A percentile compares a stretch with the other conserved stretches of the same genome.
Conservation (phyloP, 495 filamentous ascomycete genomes). For the Trichoderma erinaceum region DNA sequence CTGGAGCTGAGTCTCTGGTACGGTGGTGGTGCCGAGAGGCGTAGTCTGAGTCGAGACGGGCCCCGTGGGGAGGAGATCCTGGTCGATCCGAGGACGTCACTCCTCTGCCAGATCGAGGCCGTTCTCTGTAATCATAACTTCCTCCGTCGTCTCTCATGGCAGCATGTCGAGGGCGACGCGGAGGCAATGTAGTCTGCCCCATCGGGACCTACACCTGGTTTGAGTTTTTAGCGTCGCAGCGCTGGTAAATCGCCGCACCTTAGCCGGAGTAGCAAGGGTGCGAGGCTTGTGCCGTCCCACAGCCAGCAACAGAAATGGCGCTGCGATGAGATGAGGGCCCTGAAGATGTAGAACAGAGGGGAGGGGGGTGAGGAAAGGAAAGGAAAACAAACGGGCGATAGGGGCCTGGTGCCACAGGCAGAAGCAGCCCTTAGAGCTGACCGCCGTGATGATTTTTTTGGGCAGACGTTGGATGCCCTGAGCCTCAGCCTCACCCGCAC, state of each 20-base stretch:
- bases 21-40: constrained; percentile 13
- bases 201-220: constrained; percentile 13
- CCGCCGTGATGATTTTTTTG: constrained; percentile 1
- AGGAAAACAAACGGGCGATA: neutral
- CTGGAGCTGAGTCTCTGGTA: constrained; percentile 18
- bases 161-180: constrained; percentile 15
- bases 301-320: constrained; percentile 1
- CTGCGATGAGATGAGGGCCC: neutral
- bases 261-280: constrained; percentile 12
- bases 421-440: neutral
- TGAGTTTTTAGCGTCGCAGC: constrained; percentile 17
- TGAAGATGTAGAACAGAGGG: neutral
- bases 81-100: constrained; percentile 17
- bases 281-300: constrained; percentile 1
- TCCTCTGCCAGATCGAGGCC: constrained; percentile 16
- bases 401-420: neutral
- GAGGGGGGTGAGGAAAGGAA: neutral
- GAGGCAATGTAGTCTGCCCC: constrained; percentile 5
- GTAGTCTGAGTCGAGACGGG: constrained; percentile 13
- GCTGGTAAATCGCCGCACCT: constrained; percentile 15
- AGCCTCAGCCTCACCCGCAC: constrained; percentile 1
- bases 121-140: constrained; percentile 16
- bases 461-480: neutral
- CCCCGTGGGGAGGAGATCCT: constrained; percentile 18
- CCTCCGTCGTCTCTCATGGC: constrained; percentile 16